A percentile compares a stretch with the other conserved stretches of the same genome.
These are phyloP conservation scores for Sorghum bicolor DNA, from an alignment of 176 grass and related monocot genomes.

Conservation along the genomic window DNA sequence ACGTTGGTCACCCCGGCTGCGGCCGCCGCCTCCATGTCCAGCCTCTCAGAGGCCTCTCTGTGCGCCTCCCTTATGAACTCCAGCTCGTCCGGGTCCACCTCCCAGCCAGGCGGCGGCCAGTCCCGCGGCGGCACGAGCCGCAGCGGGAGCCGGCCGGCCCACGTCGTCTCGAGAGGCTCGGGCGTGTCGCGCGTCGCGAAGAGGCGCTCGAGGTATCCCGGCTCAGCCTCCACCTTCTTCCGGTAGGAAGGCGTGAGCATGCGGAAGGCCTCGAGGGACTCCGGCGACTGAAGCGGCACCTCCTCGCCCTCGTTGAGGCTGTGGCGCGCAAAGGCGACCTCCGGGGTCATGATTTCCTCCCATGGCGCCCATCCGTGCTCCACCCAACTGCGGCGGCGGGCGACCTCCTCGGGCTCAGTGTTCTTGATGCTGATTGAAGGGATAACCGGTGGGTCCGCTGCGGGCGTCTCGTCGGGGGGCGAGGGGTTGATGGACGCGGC, in stretches of 20 bases:
- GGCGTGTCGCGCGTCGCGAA: constrained; percentile 80
- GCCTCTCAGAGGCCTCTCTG: constrained; percentile 55
- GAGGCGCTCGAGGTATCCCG: constrained; percentile 62
- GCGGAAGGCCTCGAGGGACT: constrained; percentile 80
- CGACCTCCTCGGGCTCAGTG: constrained; percentile 64
- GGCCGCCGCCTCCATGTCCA: constrained; percentile 59
- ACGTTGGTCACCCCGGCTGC: constrained; percentile 39
- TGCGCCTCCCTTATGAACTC: constrained; percentile 88
- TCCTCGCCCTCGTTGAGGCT: constrained; percentile 91
- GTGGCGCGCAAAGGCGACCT: constrained; percentile 80
- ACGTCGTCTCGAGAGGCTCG: constrained; percentile 71
- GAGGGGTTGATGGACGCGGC: constrained; percentile 45
- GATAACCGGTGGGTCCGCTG: constrained; percentile 52
- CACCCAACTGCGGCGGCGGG: constrained; percentile 64
- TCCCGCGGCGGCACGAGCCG: constrained; percentile 79
- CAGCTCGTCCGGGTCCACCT: constrained; percentile 79
- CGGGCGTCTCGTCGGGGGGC: constrained; percentile 48
- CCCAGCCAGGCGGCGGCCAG: constrained; percentile 86
- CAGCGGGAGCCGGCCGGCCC: constrained; percentile 62
- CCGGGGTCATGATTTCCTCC: constrained; percentile 81
- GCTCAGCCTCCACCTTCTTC: constrained; percentile 78
- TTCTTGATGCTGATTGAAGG: constrained; percentile 39
- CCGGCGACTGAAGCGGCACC: constrained; percentile 80
- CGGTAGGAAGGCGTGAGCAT: constrained; percentile 91
- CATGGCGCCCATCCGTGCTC: constrained; percentile 87